Conservation (phyloP, 2,329 filamentous ascomycete genomes). For the Hortaea werneckii region DNA sequence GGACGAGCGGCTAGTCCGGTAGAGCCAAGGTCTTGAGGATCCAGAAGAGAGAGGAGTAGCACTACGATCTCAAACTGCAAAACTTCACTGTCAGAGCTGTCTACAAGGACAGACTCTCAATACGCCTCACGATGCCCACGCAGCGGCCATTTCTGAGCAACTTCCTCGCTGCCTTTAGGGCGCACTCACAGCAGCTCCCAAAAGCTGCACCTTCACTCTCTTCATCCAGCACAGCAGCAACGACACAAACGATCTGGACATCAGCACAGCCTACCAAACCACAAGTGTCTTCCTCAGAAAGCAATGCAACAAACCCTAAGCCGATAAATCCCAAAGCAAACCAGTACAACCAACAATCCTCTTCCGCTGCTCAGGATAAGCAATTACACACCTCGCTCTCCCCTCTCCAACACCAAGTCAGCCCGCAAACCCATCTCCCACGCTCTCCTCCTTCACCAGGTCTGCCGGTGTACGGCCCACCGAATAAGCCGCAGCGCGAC, state of each 20-base stretch:
- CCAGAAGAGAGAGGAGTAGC: no score
- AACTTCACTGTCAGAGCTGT: no score
- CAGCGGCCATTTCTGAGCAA: slow-evolving; percentile 56
- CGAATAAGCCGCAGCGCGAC: slow-evolving; percentile 22
- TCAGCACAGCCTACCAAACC: slow-evolving; percentile 11
- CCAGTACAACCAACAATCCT: slow-evolving; percentile 9
- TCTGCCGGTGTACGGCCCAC: slow-evolving; percentile 24
- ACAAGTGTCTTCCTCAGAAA: slow-evolving; percentile 10
- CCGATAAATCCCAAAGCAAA: slow-evolving; percentile 39
- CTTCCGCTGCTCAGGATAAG: slow-evolving; percentile 26
- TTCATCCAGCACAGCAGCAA: slow-evolving; percentile 31
- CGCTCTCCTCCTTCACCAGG: slow-evolving; percentile 26
- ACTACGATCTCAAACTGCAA: no score
- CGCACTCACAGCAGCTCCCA: slow-evolving; percentile 48
- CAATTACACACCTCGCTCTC: slow-evolving; percentile 29
- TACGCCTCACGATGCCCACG: slow-evolving; percentile 45
- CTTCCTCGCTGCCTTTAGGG: slow-evolving; percentile 58
- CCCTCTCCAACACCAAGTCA: slow-evolving; percentile 27
- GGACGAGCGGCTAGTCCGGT: no score
- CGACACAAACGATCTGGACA: slow-evolving; percentile 19
- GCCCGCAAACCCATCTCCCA: slow-evolving; percentile 26
- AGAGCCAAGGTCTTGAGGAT: no score
- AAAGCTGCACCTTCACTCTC: slow-evolving; percentile 42
- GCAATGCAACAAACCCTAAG: slow-evolving; percentile 28
- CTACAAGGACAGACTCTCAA: not conserved